These are phyloP conservation scores for Naganishia vaughanmartiniae DNA, from an alignment of 768 basidiomycete genomes.

Conservation along the genomic window DNA sequence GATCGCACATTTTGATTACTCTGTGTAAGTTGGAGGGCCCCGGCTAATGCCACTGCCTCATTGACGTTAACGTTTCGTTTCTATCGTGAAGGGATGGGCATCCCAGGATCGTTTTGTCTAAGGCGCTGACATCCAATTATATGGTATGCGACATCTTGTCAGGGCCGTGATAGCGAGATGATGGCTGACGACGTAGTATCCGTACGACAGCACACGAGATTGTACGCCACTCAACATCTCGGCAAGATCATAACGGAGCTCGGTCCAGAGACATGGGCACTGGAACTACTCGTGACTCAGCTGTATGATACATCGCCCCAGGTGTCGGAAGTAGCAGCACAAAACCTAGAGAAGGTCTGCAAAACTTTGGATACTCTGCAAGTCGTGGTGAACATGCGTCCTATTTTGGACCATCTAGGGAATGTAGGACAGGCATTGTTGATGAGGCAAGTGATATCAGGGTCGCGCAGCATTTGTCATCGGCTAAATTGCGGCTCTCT, in stretches of 20 bases:
- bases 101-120: slow-evolving; percentile 85
- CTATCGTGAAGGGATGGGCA: slow-evolving; percentile 74
- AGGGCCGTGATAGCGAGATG: slow-evolving; percentile 2
- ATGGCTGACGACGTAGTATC: too few species aligned
- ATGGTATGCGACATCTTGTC: slow-evolving; percentile 57
- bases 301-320: slow-evolving; percentile 88
- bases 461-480: background rate
- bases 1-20: slow-evolving; percentile 87
- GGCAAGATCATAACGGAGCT: slow-evolving; percentile 71
- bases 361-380: slow-evolving; percentile 78
- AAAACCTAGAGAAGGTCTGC: slow-evolving; percentile 84
- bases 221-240: slow-evolving; percentile 83
- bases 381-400: slow-evolving; percentile 88
- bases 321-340: slow-evolving; percentile 85
- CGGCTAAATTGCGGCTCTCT: slow-evolving; percentile 21
- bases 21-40: slow-evolving; percentile 62
- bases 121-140: slow-evolving; percentile 89
- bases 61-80: background rate
- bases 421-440: slow-evolving; percentile 84
- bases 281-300: slow-evolving; percentile 88
- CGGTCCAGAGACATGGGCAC: slow-evolving; percentile 74
- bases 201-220: slow-evolving; percentile 67
- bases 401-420: slow-evolving; percentile 90
- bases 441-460: slow-evolving; percentile 64
- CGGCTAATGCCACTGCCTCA: background rate